Base-by-base conservation (phyloP, 139 green algal genomes). In the Chlorella sp. region DNA sequence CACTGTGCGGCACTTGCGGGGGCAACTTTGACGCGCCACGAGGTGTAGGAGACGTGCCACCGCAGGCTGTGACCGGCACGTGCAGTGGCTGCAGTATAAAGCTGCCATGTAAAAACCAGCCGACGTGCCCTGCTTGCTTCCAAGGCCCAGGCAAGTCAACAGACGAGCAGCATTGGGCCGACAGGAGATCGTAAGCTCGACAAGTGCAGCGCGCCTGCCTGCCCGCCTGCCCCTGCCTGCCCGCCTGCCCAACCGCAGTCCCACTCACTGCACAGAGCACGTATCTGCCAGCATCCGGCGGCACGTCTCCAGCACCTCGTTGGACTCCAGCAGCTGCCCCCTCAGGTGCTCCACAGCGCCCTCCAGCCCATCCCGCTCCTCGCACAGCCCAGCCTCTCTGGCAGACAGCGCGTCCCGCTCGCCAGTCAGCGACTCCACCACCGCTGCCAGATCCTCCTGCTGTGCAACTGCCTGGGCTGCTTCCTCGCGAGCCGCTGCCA, bases 271-370 rank as follows among this genome's bases (percentile, higher is more conserved):
- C 12, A 68, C 84, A 28, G 66, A 68, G 34, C 53, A 77, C 24
- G 57, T 48, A 24, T 89, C 86, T 5, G 19, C 53, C 75, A 89
- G 75, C 75, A 85, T 78, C 14, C 18, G 57, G 26, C 86, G 75
- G 75, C 75, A 79, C 26, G 57, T 66, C 34, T 89, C 86, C 86
- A 89, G 75, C 75, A 89, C 75, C 36, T 34, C 36, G 36, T 85
- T 89, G 36, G 32, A 40, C 12, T 76, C 48, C 53, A 78, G 34
- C 53, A 89, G 75, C 53, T 89, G 86, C 34, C 61, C 86, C 24
- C 57, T 34, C 86, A 89, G 57, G 53, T 85, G 86, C 36, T 32
- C 42, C 57, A 89, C 86, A 0, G 39, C 34, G 39, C 53, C 53
- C 57, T 53, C 39, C 84, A 88, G 32, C 12, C 48, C 37, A 30